Percentiles rank a stretch among this genome's conserved stretches.
Conservation (phyloP, 192 early-diverging fungal species). For the Chytriomyces sp. region DNA sequence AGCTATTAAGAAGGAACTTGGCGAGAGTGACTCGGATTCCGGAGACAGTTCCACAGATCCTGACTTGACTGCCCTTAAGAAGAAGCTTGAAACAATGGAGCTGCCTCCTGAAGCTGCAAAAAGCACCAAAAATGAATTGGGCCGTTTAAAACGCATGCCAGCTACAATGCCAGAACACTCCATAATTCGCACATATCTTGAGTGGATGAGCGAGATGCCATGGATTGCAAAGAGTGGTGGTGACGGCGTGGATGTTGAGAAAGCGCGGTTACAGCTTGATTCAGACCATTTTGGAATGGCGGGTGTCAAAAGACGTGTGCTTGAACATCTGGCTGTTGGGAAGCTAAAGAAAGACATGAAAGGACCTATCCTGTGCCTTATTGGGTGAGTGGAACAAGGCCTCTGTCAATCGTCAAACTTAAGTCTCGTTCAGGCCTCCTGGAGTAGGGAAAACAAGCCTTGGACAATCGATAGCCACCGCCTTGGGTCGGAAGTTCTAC, state of each 20-base stretch:
- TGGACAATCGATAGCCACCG: slow-evolving; percentile 76
- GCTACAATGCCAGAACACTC: slow-evolving; percentile 77
- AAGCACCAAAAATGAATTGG: slow-evolving; percentile 65
- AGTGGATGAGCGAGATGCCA: slow-evolving; percentile 75
- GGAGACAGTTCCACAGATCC: slow-evolving; percentile 57
- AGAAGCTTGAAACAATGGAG: slow-evolving; percentile 59
- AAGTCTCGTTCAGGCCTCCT: slow-evolving; percentile 31
- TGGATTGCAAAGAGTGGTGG: slow-evolving; percentile 55
- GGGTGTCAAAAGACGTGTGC: slow-evolving; percentile 76
- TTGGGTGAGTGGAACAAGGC: slow-evolving; percentile 42
- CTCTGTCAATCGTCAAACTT: neutral
- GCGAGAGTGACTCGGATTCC: slow-evolving; percentile 67
- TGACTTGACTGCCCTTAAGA: slow-evolving; percentile 71
- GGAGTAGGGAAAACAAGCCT: slow-evolving; percentile 83
- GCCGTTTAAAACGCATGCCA: slow-evolving; percentile 69
- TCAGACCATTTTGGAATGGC: slow-evolving; percentile 83
- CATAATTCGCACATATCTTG: slow-evolving; percentile 76
- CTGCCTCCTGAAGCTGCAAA: slow-evolving; percentile 65
- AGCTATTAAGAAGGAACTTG: slow-evolving; percentile 80
- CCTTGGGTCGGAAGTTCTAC: slow-evolving; percentile 78
- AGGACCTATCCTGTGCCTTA: slow-evolving; percentile 76
- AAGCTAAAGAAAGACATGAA: slow-evolving; percentile 75
- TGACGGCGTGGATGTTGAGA: slow-evolving; percentile 70
- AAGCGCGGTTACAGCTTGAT: slow-evolving; percentile 67
- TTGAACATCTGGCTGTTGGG: slow-evolving; percentile 82